These are phyloP conservation scores for Leccinum disarticulatum DNA, from an alignment of 768 basidiomycete genomes.

Conservation along the genomic window DNA sequence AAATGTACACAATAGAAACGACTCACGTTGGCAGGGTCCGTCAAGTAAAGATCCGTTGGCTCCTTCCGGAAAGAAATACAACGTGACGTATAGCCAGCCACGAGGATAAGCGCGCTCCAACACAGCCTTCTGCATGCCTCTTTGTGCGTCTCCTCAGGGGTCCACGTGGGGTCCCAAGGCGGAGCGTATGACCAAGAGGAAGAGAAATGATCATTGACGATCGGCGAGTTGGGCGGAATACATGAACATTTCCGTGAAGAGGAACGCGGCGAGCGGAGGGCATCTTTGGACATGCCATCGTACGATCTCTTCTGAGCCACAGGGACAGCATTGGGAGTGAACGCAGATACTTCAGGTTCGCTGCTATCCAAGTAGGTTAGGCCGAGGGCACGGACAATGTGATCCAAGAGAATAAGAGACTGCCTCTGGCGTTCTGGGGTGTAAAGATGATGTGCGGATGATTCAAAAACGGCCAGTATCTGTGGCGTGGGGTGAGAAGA, in stretches of 20 bases:
- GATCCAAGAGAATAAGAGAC: conserved; percentile 61
- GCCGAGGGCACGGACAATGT: conserved; percentile 54
- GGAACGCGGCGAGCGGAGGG: conserved; percentile 28
- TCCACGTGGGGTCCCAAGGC: conserved; percentile 65
- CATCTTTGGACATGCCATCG: conserved; percentile 28
- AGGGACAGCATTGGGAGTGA: conserved; percentile 52
- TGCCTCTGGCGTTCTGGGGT: conserved; percentile 50
- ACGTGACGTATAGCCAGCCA: conserved; percentile 66
- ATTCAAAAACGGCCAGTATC: conserved; percentile 79
- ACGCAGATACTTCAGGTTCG: conserved; percentile 53
- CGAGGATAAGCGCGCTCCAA: conserved; percentile 71
- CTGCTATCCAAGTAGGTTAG: conserved; percentile 57
- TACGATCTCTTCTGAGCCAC: conserved; percentile 38
- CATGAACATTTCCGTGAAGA: conserved; percentile 46
- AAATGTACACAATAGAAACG: conserved; percentile 3
- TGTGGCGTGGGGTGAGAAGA: conserved; percentile 29
- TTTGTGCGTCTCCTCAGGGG: conserved; percentile 50
- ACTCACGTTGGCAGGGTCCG: conserved; percentile 66
- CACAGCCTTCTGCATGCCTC: conserved; percentile 77
- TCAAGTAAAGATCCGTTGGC: conserved; percentile 55
- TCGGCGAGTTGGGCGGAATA: conserved; percentile 37
- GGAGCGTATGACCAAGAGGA: conserved; percentile 49
- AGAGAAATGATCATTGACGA: conserved; percentile 35
- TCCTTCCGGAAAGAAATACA: conserved; percentile 65
- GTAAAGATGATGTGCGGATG: conserved; percentile 69